Conservation (phyloP, 2,329 filamentous ascomycete species). For the Ploettnerulaceae sp. region DNA sequence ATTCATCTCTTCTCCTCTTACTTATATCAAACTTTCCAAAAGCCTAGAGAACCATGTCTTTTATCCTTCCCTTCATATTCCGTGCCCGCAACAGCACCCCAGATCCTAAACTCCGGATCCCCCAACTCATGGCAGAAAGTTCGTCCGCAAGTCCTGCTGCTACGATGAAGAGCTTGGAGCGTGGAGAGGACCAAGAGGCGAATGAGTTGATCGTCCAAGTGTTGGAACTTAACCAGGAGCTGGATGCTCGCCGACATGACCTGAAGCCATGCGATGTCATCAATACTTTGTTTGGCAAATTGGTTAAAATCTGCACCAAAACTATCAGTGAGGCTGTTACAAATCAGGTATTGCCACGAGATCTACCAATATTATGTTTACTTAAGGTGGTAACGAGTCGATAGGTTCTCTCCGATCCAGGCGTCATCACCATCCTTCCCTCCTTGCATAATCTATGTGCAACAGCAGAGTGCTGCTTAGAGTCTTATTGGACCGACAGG, state of each 20-base stretch:
- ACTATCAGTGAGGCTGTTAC: conserved; percentile 7
- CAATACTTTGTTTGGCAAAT: conserved; percentile 35
- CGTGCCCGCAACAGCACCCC: background rate
- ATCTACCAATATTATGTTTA: background rate
- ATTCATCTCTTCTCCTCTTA: background rate
- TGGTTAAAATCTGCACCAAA: conserved; percentile 36
- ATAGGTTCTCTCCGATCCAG: conserved; percentile 35
- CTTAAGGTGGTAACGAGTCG: background rate
- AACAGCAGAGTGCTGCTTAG: conserved; percentile 42
- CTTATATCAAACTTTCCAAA: background rate
- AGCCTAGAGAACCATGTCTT: background rate
- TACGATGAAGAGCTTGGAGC: too few relatives aligned
- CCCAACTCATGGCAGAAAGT: background rate
- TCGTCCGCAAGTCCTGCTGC: background rate
- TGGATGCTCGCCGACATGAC: background rate
- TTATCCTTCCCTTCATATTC: background rate
- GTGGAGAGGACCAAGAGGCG: background rate
- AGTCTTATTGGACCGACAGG: conserved; percentile 40
- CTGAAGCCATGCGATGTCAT: conserved; percentile 34
- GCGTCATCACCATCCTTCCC: conserved; percentile 34
- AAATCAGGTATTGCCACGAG: conserved; percentile 1
- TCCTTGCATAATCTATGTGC: conserved; percentile 40
- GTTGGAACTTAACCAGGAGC: background rate
- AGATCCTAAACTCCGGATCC: too few relatives aligned
- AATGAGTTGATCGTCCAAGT: background rate